phyloP scores from a whole-genome alignment of 192 early-diverging fungal genomes.

The Chytriomyces hyalinus region DNA sequence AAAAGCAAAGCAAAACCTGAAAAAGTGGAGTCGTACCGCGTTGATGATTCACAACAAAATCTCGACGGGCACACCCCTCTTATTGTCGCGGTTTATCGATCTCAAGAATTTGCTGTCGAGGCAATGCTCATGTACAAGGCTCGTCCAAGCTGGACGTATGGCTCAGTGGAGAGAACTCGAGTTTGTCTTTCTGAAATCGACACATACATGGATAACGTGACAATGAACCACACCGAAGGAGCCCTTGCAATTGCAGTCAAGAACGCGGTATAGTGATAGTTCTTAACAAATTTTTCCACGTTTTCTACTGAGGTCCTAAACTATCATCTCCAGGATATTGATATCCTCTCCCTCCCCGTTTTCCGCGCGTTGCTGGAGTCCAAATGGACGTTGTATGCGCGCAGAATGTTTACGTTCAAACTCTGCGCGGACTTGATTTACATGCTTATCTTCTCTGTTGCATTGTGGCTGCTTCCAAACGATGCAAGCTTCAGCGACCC shows the following conservation, averaged over 20 bases:
- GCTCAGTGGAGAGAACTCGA: neutral
- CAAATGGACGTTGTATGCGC: slow-evolving; percentile 37
- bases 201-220: slow-evolving; percentile 20
- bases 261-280: slow-evolving; percentile 33
- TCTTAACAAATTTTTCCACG: neutral
- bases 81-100: slow-evolving; percentile 27
- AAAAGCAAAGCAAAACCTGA: neutral
- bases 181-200: slow-evolving; percentile 32
- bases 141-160: slow-evolving; percentile 26
- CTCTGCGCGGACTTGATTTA: slow-evolving; percentile 21
- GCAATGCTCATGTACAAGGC: slow-evolving; percentile 38
- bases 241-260: slow-evolving; percentile 29
- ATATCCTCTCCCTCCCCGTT: slow-evolving; percentile 27
- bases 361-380: slow-evolving; percentile 25
- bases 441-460: slow-evolving; percentile 20
- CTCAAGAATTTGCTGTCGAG: slow-evolving; percentile 12
- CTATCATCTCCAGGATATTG: slow-evolving; percentile 20
- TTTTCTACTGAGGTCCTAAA: no score
- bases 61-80: slow-evolving; percentile 25
- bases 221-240: slow-evolving; percentile 26
- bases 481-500: neutral
- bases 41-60: slow-evolving; percentile 19
- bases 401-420: slow-evolving; percentile 25
- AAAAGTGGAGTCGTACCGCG: neutral
- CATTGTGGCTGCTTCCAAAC: slow-evolving; percentile 26